Conservation (phyloP, 257 asterid species). For the Solanum ossicruentum region DNA sequence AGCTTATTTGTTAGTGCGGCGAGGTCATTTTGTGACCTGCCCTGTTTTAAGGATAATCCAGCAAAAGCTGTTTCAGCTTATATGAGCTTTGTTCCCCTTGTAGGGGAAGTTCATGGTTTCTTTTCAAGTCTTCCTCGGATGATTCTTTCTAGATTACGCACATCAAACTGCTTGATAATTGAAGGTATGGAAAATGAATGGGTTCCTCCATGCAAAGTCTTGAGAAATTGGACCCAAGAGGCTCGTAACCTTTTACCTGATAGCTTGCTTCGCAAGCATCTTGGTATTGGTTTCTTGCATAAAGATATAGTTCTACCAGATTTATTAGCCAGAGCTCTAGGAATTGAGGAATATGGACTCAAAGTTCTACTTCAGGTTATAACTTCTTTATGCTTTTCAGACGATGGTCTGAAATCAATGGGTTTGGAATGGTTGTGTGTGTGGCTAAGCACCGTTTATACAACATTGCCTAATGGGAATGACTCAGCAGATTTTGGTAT, state of each 20-base stretch:
- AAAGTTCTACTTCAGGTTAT: constrained; percentile 40
- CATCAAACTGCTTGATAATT: constrained; percentile 66
- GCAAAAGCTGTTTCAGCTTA: constrained; percentile 74
- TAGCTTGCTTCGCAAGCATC: constrained; percentile 60
- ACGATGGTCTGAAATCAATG: constrained; percentile 48
- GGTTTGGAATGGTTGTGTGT: constrained; percentile 71
- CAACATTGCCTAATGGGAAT: constrained; percentile 26
- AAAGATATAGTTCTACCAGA: constrained; percentile 74
- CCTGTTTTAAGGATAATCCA: constrained; percentile 51
- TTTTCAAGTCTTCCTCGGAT: constrained; percentile 73
- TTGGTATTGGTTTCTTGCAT: constrained; percentile 77
- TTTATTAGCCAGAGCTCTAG: constrained; percentile 72
- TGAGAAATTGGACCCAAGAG: constrained; percentile 81
- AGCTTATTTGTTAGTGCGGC: constrained; percentile 67
- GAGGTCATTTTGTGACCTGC: constrained; percentile 68
- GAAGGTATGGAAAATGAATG: constrained; percentile 51
- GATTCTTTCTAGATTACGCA: constrained; percentile 69
- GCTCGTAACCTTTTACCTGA: constrained; percentile 58
- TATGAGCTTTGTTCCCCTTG: constrained; percentile 80
- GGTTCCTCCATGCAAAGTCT: constrained; percentile 87
- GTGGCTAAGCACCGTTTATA: constrained; percentile 56
- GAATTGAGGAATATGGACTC: constrained; percentile 87
- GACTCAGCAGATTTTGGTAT: constrained; percentile 18
- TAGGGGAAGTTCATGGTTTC: constrained; percentile 92
- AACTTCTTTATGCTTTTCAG: constrained; percentile 46